Evolutionary conservation across 768 basidiomycete species (phyloP), one percentile per base, ranked within the genome.

Genomic region (Collybia nuda): DNA sequence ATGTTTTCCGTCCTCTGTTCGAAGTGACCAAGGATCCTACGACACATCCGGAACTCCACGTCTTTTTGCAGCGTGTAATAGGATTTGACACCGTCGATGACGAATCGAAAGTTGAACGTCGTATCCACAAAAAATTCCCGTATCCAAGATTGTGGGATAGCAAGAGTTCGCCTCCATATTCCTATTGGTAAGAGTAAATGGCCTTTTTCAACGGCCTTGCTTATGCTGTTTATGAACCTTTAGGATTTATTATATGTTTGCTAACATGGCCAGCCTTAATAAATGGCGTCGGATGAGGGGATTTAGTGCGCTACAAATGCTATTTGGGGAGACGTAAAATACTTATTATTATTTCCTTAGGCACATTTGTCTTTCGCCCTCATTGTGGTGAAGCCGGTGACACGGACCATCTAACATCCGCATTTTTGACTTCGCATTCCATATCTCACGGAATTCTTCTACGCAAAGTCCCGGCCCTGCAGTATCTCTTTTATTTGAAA

Each of bases 61-160:
- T 96, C 29, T 95, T 99, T 73, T 72, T 99, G 28, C 94, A 97
- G 67, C 86, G 97, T 5, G 94, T 98, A 5, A 69, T 98, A 45
- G 97, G 97, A 5, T 97, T 99, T 62, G 97, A 98, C 61, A 94
- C 88, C n/a, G 97, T 99, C 18, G 97, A 99, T 58, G 97, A 99
- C 60, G 97, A 99, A 70, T 94, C 91, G 2, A 98, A 98, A 70
- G 75, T 84, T 0, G 97, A 99, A 67, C 75, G 93, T 48, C 76
- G 97, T 22, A 85, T 97, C 40, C 89, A 97, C 63, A 88, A 86
- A 61, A 98, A 97, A 65, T 97, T 90, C 73, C 95, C 95, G 0
- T 92, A 88, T 55, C 95, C 97, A 2, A 78, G 81, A 36, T 72
- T 92, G 36, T 99, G 97, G 97, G 81, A 94, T 66, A 85, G 89